phyloP scores from a whole-genome alignment of 2,329 filamentous ascomycete genomes.

The Scolecobasidium constrictum region DNA sequence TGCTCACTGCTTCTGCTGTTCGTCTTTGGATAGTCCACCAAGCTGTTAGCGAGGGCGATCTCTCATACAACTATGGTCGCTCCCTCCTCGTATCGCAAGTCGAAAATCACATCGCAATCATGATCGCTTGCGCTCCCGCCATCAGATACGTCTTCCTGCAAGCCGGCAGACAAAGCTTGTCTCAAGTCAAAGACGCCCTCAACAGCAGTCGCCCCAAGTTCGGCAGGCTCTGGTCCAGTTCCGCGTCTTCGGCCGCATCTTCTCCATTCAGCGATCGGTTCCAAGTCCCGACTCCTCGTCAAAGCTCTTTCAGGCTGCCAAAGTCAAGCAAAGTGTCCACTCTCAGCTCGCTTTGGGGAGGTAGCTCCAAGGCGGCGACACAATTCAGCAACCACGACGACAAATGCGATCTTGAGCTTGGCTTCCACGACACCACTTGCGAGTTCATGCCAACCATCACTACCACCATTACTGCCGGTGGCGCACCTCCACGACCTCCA shows the following conservation, averaged over 20 bases:
- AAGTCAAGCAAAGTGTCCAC: not conserved
- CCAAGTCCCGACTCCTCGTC: not conserved
- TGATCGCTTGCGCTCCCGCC: slow-evolving; percentile 24
- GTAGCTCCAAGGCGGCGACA: too few relatives aligned
- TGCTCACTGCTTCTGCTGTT: slow-evolving; percentile 19
- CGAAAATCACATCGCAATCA: slow-evolving; percentile 26
- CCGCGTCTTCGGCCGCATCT: slow-evolving; percentile 3
- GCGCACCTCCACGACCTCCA: not conserved
- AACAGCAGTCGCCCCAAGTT: not conserved
- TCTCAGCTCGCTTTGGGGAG: too few relatives aligned
- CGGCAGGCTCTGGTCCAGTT: not conserved
- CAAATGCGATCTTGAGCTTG: not conserved
- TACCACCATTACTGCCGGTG: not conserved
- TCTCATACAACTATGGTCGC: slow-evolving; percentile 19
- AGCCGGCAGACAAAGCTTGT: slow-evolving; percentile 2
- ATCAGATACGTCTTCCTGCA: slow-evolving; percentile 23
- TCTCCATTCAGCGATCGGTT: not conserved
- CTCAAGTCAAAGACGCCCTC: not conserved
- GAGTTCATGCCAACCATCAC: not conserved
- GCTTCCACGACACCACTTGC: not conserved
- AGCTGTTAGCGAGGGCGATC: slow-evolving; percentile 16
- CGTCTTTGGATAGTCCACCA: slow-evolving; percentile 19
- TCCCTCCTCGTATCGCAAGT: slow-evolving; percentile 23
- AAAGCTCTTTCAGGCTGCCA: not conserved
- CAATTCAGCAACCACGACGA: not conserved